Evolutionary conservation across 1,284 basidiomycete species (phyloP).

Genomic region (Neonothopanus nambi): DNA sequence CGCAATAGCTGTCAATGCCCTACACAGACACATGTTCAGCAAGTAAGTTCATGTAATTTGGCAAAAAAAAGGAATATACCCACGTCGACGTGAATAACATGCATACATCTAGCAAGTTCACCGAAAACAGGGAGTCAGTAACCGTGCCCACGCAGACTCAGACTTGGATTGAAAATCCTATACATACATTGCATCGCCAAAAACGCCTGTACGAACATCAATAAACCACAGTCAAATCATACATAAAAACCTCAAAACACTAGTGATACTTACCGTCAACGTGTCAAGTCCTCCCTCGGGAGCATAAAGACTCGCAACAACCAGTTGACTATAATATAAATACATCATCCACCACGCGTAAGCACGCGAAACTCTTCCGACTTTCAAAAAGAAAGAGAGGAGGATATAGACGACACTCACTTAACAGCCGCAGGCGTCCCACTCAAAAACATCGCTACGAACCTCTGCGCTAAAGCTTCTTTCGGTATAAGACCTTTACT

Average conservation of each 20-base stretch:
- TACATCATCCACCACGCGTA: too few relatives aligned
- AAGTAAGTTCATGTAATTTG: not conserved
- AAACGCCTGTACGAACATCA: constrained; percentile 33
- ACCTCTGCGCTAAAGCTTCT: constrained; percentile 38
- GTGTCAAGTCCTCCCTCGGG: constrained; percentile 39
- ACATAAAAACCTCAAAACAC: not conserved
- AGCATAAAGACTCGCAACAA: constrained; percentile 38
- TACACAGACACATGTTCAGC: too few relatives aligned
- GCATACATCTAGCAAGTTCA: constrained; percentile 29
- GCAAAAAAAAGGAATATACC: constrained; percentile 16
- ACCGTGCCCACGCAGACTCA: not conserved
- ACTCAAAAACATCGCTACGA: constrained; percentile 45
- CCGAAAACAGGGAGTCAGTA: not conserved
- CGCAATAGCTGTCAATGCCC: not conserved
- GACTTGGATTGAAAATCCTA: not conserved
- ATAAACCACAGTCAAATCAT: not conserved
- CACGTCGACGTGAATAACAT: constrained; percentile 42
- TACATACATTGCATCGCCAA: constrained; percentile 38
- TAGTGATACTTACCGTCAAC: constrained; percentile 30
- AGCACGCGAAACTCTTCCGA: too few relatives aligned
- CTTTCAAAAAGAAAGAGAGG: too few relatives aligned
- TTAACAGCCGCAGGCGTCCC: constrained; percentile 39
- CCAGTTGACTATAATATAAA: constrained; percentile 33
- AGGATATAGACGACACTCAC: constrained; percentile 23
- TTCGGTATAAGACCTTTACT: constrained; percentile 34